phyloP scores from a whole-genome alignment of 805 yeast species.

The Scheffersomyces ergatensis region DNA sequence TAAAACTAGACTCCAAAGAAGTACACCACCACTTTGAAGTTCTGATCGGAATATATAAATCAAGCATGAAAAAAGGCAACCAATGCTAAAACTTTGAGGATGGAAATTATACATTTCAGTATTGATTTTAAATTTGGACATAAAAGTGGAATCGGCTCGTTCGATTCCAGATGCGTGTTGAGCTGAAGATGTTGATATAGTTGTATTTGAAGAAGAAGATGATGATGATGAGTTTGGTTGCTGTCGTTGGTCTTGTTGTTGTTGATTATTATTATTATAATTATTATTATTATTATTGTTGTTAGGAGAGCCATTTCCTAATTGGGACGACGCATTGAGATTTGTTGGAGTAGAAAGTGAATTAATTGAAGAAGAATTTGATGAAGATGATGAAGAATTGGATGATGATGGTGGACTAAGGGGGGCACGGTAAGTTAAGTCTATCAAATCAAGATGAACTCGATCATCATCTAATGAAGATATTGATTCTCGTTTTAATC shows the following conservation, averaged over 20 bases:
- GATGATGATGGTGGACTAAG: neutral
- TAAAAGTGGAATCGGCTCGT: too few species aligned
- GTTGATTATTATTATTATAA: neutral
- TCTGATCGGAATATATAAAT: conserved; percentile 19
- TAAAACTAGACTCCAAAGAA: conserved; percentile 17
- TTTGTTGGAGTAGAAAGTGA: too few species aligned
- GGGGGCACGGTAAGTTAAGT: too few species aligned
- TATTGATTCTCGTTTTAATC: conserved; percentile 20
- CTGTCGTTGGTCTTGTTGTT: neutral
- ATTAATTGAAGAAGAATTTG: too few species aligned
- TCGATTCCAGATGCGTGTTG: too few species aligned
- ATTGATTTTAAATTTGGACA: too few species aligned
- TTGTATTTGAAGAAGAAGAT: neutral
- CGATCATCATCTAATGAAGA: neutral
- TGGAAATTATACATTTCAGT: conserved; percentile 14
- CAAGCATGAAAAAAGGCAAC: conserved; percentile 20
- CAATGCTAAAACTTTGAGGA: conserved; percentile 25
- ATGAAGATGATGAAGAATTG: neutral
- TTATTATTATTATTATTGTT: conserved; percentile 1
- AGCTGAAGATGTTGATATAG: neutral
- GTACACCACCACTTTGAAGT: conserved; percentile 16
- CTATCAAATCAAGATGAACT: too few species aligned
- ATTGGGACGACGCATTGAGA: neutral
- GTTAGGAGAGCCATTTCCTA: neutral
- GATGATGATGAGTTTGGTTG: neutral